Evolutionary conservation across 345 rosid genomes (phyloP).

Genomic region (Melaleuca alternifolia): DNA sequence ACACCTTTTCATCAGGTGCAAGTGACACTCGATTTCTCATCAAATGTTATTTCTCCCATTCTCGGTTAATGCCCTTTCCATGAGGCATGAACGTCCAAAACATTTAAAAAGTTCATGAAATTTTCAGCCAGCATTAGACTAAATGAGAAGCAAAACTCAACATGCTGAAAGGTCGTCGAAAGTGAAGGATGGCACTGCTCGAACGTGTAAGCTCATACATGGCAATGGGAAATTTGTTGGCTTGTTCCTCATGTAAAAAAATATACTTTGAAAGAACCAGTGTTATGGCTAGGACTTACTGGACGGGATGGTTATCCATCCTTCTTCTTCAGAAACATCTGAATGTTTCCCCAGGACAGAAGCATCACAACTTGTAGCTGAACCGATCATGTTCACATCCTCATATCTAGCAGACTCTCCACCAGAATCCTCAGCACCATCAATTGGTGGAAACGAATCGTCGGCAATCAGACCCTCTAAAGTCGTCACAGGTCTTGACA

Average conservation of each 20-base stretch:
- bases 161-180: neutral
- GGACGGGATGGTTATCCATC: slow-evolving; percentile 84
- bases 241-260: neutral
- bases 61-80: neutral
- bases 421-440: slow-evolving; percentile 23
- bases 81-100: neutral
- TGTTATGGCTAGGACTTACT: slow-evolving; percentile 24
- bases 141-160: neutral
- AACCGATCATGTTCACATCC: slow-evolving; percentile 18
- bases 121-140: neutral
- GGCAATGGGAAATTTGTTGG: neutral
- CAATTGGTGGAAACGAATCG: slow-evolving; percentile 48
- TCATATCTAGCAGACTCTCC: slow-evolving; percentile 23
- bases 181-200: neutral
- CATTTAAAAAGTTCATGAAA: neutral
- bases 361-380: slow-evolving; percentile 15
- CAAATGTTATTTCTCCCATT: neutral
- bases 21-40: neutral
- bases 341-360: slow-evolving; percentile 34
- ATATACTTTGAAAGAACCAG: neutral
- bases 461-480: slow-evolving; percentile 64
- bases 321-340: slow-evolving; percentile 84
- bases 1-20: neutral
- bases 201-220: neutral
- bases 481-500: slow-evolving; percentile 27